Evolutionary conservation across 495 filamentous ascomycete genomes (phyloP).

Genomic region (Penicillium arizonense): DNA sequence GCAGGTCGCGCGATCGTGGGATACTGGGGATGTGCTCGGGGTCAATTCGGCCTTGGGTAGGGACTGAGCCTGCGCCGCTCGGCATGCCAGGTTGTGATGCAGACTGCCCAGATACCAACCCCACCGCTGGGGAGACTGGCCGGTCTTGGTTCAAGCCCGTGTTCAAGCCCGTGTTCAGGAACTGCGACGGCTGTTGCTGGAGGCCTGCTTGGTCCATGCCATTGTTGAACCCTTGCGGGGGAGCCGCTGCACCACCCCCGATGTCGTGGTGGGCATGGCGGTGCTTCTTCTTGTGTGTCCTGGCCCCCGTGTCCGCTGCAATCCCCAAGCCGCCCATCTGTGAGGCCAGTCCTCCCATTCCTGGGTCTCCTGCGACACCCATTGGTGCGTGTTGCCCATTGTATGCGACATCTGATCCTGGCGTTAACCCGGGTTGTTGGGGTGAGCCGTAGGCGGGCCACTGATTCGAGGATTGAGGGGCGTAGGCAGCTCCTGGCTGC

Average conservation of each 20-base stretch:
- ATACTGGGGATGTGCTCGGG: slow-evolving; percentile 94
- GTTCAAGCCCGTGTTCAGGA: slow-evolving; percentile 66
- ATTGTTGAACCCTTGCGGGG: slow-evolving; percentile 64
- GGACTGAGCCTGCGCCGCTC: slow-evolving; percentile 39
- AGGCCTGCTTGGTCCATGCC: slow-evolving; percentile 50
- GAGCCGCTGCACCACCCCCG: slow-evolving; percentile 52
- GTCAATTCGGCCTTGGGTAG: slow-evolving; percentile 76
- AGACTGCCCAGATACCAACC: slow-evolving; percentile 44
- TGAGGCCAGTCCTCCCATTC: slow-evolving; percentile 64
- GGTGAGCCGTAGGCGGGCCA: slow-evolving; percentile 45
- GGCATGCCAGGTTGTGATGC: slow-evolving; percentile 54
- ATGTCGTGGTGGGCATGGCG: slow-evolving; percentile 89
- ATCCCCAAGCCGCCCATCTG: slow-evolving; percentile 86
- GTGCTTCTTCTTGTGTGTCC: slow-evolving; percentile 84
- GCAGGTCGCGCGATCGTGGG: slow-evolving; percentile 76
- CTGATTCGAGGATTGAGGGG: slow-evolving; percentile 35
- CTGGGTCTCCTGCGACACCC: slow-evolving; percentile 33
- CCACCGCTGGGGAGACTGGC: slow-evolving; percentile 52
- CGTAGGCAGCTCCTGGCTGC: slow-evolving; percentile 53
- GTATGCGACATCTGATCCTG: slow-evolving; percentile 31
- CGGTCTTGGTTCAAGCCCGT: slow-evolving; percentile 24
- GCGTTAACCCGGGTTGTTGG: slow-evolving; percentile 27
- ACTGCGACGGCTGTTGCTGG: slow-evolving; percentile 59
- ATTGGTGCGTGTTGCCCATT: slow-evolving; percentile 33
- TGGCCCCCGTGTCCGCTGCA: slow-evolving; percentile 58